Conservation (phyloP, 352 stramenopile genomes). For the Thalassiosira livingstoniorum region DNA sequence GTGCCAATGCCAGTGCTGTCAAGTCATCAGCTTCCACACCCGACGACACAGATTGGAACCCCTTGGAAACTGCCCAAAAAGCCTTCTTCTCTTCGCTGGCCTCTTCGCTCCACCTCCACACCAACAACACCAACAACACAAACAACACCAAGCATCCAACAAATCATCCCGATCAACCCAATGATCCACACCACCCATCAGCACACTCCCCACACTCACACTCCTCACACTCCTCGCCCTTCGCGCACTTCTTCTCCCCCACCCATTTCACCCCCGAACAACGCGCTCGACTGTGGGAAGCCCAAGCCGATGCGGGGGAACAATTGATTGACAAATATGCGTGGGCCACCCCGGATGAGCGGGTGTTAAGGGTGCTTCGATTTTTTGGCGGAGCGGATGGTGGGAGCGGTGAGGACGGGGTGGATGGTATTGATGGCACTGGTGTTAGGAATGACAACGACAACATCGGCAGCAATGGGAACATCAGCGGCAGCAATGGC, state of each 20-base stretch:
- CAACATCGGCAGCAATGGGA: too few relatives aligned
- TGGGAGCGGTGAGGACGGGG: too few relatives aligned
- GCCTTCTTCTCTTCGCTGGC: constrained; percentile 51
- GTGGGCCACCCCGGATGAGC: constrained; percentile 92
- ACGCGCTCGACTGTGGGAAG: constrained; percentile 73
- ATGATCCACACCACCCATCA: too few relatives aligned
- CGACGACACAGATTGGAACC: constrained; percentile 41
- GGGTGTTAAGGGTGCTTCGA: constrained; percentile 90
- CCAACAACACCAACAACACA: too few relatives aligned
- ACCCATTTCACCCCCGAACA: constrained; percentile 42
- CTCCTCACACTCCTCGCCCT: constrained; percentile 1
- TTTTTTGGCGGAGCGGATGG: too few relatives aligned
- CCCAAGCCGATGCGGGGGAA: constrained; percentile 80
- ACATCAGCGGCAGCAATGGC: too few relatives aligned
- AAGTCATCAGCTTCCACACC: background rate
- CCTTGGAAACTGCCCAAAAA: constrained; percentile 41
- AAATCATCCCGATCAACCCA: too few relatives aligned
- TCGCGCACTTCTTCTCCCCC: constrained; percentile 70
- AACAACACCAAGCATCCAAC: too few relatives aligned
- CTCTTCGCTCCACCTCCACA: constrained; percentile 12
- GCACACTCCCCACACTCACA: too few relatives aligned
- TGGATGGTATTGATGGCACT: too few relatives aligned
- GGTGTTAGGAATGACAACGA: too few relatives aligned
- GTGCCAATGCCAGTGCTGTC: constrained; percentile 55
- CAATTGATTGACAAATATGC: constrained; percentile 88